Percentiles rank a stretch among this genome's conserved stretches.
These are phyloP conservation scores for Escovopsis sp. DNA, from an alignment of 2,329 filamentous ascomycete genomes.

Conservation along the genomic window DNA sequence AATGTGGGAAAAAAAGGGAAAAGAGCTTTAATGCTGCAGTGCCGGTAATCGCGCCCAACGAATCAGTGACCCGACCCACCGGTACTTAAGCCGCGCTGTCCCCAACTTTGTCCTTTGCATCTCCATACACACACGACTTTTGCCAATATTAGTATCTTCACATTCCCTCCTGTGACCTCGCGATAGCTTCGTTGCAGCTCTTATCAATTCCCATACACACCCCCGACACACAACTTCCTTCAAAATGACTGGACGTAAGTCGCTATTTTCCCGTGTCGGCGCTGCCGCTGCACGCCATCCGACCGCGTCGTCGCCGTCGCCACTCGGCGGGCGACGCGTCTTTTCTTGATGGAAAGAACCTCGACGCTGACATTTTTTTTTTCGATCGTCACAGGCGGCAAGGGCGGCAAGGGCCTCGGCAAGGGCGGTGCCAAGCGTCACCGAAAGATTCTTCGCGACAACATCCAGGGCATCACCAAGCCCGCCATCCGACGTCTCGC, in stretches of 20 bases:
- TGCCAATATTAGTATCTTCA: not conserved
- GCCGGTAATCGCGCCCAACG: constrained; percentile 11
- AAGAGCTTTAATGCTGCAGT: not conserved
- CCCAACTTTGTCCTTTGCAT: constrained; percentile 12
- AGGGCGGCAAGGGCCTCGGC: constrained; percentile 94
- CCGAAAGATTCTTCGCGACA: constrained; percentile 98
- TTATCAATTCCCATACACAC: constrained; percentile 2
- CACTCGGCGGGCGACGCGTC: too few species aligned
- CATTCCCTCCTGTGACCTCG: constrained; percentile 4
- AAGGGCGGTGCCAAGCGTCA: constrained; percentile 98
- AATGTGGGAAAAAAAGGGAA: too few species aligned
- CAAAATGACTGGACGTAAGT: constrained; percentile 24
- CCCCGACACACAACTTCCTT: constrained; percentile 6
- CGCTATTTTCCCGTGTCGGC: too few species aligned
- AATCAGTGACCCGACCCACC: constrained; percentile 23
- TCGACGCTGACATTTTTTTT: too few species aligned
- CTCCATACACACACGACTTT: constrained; percentile 7
- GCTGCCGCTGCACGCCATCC: too few species aligned
- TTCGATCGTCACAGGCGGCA: too few species aligned
- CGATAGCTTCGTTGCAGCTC: constrained; percentile 2
- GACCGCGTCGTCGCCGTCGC: too few species aligned
- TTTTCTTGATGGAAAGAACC: too few species aligned
- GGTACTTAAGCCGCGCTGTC: constrained; percentile 23
- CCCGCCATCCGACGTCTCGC: constrained; percentile 96
- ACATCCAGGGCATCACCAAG: constrained; percentile 99